These are phyloP conservation scores for Phytophthora syringae DNA, from an alignment of 352 stramenopile genomes.

Conservation along the genomic window DNA sequence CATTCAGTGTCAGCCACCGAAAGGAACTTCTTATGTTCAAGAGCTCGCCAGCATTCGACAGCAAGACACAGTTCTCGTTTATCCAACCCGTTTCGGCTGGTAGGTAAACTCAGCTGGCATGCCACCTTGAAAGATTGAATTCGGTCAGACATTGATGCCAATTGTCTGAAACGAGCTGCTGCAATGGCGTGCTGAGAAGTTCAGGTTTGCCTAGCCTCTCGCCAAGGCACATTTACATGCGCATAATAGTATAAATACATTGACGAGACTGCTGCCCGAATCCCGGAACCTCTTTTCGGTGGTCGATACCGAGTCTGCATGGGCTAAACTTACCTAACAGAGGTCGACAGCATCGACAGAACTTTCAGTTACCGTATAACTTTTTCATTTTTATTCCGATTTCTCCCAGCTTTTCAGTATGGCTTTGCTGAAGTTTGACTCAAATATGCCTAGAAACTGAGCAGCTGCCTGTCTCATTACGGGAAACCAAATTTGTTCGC, in stretches of 20 bases:
- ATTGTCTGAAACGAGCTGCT: background rate
- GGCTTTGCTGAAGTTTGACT: background rate
- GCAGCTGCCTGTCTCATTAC: background rate
- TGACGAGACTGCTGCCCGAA: too few relatives aligned
- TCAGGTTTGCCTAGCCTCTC: background rate
- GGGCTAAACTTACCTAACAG: too few relatives aligned
- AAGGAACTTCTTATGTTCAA: slow-evolving; percentile 11
- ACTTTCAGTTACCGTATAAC: background rate
- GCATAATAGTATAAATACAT: too few relatives aligned
- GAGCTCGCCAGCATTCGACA: background rate
- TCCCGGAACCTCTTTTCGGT: too few relatives aligned
- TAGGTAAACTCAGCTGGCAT: slow-evolving; percentile 15
- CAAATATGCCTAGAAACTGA: background rate
- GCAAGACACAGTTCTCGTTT: slow-evolving; percentile 16
- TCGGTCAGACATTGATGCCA: background rate
- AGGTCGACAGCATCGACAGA: background rate
- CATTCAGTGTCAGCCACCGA: slow-evolving; percentile 7
- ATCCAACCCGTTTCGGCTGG: slow-evolving; percentile 16
- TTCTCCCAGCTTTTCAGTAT: background rate
- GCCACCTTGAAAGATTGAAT: slow-evolving; percentile 4
- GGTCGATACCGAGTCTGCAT: too few relatives aligned
- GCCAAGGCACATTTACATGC: too few relatives aligned
- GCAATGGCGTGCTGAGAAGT: background rate
- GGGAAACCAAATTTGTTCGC: background rate
- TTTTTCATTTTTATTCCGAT: background rate